phyloP scores from a whole-genome alignment of 129 eudicot species.

The Centrapalus pauciflorus region DNA sequence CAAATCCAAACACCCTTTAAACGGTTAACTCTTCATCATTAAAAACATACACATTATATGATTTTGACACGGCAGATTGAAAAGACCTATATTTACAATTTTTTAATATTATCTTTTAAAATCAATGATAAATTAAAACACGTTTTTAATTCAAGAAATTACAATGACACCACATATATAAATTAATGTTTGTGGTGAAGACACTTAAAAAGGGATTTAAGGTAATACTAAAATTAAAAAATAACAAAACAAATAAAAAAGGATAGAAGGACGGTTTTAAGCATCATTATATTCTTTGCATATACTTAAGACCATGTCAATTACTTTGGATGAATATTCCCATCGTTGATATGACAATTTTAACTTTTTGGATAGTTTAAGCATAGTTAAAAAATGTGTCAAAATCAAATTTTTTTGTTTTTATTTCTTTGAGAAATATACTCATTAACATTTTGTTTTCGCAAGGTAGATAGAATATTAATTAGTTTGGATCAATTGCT shows the following conservation, averaged over 20 bases:
- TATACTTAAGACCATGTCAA: neutral
- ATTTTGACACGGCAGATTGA: neutral
- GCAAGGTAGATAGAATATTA: no score
- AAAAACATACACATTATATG: neutral
- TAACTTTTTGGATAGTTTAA: slow-evolving; percentile 12
- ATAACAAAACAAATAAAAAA: neutral
- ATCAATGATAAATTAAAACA: neutral
- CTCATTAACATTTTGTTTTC: no score
- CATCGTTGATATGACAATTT: neutral
- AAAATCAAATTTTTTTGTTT: no score
- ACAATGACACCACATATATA: neutral
- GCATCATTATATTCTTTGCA: slow-evolving; percentile 10
- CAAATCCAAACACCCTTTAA: no score
- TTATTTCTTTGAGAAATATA: no score
- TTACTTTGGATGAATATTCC: neutral
- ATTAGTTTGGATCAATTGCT: no score
- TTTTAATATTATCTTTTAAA: neutral
- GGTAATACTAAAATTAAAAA: neutral
- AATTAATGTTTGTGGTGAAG: neutral
- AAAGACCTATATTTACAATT: neutral
- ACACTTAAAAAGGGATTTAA: neutral
- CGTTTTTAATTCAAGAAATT: neutral
- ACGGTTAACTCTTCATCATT: no score
- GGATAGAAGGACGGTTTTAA: neutral
- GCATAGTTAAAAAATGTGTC: no score